A percentile compares a stretch with the other conserved stretches of the same genome.
These are phyloP conservation scores for Aspergillus quadricinctus DNA, from an alignment of 2,329 filamentous ascomycete genomes.

Conservation along the genomic window DNA sequence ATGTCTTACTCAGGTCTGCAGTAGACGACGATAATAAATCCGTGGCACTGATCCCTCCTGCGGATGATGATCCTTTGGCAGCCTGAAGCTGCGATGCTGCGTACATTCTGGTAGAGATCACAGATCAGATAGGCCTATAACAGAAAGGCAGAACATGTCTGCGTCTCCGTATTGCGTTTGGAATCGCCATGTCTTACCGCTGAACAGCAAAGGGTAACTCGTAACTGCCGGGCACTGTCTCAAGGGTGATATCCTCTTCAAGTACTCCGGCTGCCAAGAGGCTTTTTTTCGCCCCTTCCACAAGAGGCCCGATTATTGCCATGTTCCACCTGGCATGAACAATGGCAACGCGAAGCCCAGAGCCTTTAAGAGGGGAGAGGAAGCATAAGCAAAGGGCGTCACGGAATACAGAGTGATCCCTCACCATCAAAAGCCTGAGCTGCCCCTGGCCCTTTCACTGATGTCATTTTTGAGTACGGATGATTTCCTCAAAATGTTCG, in stretches of 20 bases:
- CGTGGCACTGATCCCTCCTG: conserved; percentile 42
- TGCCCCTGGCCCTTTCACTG: conserved; percentile 61
- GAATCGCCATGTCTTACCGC: conserved; percentile 50
- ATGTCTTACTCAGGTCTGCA: conserved; percentile 58
- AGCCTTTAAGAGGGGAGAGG: conserved; percentile 43
- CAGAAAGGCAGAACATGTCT: neutral
- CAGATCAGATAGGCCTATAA: neutral
- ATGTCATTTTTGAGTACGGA: conserved; percentile 38
- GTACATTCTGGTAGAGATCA: conserved; percentile 59
- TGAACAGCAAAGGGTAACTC: conserved; percentile 90
- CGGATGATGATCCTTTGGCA: conserved; percentile 47
- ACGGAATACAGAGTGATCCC: conserved; percentile 13
- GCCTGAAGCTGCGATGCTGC: conserved; percentile 82
- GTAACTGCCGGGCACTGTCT: conserved; percentile 90
- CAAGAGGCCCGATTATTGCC: conserved; percentile 77
- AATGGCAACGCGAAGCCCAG: conserved; percentile 81
- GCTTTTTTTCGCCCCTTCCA: conserved; percentile 73
- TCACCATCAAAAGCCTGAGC: conserved; percentile 55
- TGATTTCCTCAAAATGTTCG: neutral
- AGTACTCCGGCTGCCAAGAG: conserved; percentile 75
- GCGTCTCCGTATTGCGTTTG: neutral
- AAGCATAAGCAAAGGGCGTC: conserved; percentile 10
- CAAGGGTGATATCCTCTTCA: conserved; percentile 80
- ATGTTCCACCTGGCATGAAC: conserved; percentile 95
- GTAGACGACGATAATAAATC: conserved; percentile 60